Percentiles rank a stretch among this genome's conserved stretches.
phyloP scores from a whole-genome alignment of 1,284 basidiomycete species.

The Inonotus hispidus region DNA sequence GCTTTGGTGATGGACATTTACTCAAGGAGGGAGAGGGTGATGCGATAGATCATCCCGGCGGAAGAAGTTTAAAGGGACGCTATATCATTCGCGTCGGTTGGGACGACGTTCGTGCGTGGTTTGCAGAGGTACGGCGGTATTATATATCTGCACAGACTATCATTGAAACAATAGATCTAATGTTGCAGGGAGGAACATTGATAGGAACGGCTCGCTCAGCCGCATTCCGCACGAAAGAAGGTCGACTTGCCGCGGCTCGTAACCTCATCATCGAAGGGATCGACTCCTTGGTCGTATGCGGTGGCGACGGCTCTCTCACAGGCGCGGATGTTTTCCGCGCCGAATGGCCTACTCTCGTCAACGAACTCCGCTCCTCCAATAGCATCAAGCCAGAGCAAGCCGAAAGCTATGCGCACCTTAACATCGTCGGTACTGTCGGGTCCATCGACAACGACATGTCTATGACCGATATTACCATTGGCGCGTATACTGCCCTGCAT shows the following conservation, averaged over 20 bases:
- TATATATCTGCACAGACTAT: not conserved
- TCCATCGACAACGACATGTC: conserved; percentile 99
- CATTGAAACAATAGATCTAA: not conserved
- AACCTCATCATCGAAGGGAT: conserved; percentile 96
- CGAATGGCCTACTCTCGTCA: conserved; percentile 88
- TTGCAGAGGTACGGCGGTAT: conserved; percentile 61
- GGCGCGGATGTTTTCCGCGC: conserved; percentile 91
- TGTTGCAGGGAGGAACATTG: conserved; percentile 80
- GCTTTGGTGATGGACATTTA: conserved; percentile 89
- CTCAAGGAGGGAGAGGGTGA: conserved; percentile 91
- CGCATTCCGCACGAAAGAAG: conserved; percentile 83
- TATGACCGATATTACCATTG: conserved; percentile 95
- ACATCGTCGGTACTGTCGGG: conserved; percentile 95
- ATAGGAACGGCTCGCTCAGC: conserved; percentile 93
- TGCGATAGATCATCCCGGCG: conserved; percentile 38
- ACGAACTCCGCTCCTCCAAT: conserved; percentile 62
- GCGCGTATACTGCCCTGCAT: conserved; percentile 91
- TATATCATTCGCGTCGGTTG: conserved; percentile 97
- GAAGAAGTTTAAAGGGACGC: conserved; percentile 76
- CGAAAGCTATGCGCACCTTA: conserved; percentile 73
- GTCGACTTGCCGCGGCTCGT: conserved; percentile 79
- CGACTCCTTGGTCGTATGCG: conserved; percentile 94
- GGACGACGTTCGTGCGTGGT: conserved; percentile 97
- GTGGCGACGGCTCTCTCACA: conserved; percentile 94
- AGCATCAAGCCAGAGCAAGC: conserved; percentile 73